phyloP scores from a whole-genome alignment of 1,284 basidiomycete species.

The Hypsizygus ulmarius region DNA sequence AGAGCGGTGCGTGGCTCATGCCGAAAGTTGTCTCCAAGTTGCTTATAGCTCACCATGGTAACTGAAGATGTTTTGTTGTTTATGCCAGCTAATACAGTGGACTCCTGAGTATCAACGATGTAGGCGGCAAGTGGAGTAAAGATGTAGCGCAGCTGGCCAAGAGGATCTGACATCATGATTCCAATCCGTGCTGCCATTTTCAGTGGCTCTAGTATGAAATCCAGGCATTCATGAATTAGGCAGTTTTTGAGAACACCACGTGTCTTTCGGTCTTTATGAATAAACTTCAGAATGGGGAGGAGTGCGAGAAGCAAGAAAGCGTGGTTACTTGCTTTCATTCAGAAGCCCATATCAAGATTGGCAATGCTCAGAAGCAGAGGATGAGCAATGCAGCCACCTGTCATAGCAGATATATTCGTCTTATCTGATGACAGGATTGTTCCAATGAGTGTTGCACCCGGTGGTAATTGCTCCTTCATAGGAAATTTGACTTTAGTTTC shows the following conservation, averaged over 20 bases:
- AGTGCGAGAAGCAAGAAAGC: constrained; percentile 29
- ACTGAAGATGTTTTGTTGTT: constrained; percentile 27
- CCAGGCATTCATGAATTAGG: constrained; percentile 30
- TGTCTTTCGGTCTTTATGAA: constrained; percentile 11
- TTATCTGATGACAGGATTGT: constrained; percentile 32
- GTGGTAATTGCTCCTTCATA: constrained; percentile 25
- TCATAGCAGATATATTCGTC: constrained; percentile 31
- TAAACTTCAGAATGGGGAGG: constrained; percentile 30
- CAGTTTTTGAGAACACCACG: constrained; percentile 21
- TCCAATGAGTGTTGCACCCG: constrained; percentile 29
- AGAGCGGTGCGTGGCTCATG: constrained; percentile 22
- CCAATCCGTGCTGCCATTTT: constrained; percentile 27
- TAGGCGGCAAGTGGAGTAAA: constrained; percentile 25
- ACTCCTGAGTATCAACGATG: constrained; percentile 30
- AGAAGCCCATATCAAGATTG: constrained; percentile 30
- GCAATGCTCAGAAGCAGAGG: constrained; percentile 33
- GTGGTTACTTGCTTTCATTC: constrained; percentile 29
- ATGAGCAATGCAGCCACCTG: constrained; percentile 29
- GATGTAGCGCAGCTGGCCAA: constrained; percentile 20
- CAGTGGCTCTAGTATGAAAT: constrained; percentile 29
- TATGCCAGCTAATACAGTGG: constrained; percentile 23
- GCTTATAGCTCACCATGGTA: constrained; percentile 22
- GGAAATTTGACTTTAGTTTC: constrained; percentile 4
- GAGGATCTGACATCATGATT: constrained; percentile 26
- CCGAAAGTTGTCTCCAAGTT: constrained; percentile 25